Base-by-base conservation (phyloP, 2,329 filamentous ascomycete genomes). In the Blastomyces percursus region DNA sequence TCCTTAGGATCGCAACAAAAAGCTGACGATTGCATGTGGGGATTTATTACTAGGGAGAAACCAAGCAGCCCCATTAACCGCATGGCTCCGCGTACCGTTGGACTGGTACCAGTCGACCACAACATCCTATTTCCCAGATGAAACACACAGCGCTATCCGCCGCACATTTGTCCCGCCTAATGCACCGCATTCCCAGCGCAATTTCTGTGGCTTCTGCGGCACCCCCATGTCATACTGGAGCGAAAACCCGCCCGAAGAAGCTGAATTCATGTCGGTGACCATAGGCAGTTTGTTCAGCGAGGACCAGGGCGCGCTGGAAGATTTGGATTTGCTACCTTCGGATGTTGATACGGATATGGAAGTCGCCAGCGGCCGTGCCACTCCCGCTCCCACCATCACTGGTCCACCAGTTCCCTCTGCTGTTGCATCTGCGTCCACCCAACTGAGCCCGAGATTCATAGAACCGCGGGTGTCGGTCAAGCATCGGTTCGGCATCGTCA, bases 201-300 rank as follows among this genome's bases (percentile, higher is more conserved):
- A 91, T 67, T 96, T 96, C 75, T 96, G 92, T 76, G 92, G 92
- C 30, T 95, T 89, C 77, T 96, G 92, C 73, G 92, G 92, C 60
- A 96, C 91, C 0, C 88, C 89, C 14, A 78, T 96, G 61, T 88
- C 87, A 0, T 90, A 87, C 69, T 96, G 91, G 91, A 87, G 86
- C 56, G 91, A 96, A 73, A 76, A 84, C 30, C 88, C 89, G 0
- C 77, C 75, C 0, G 80, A 80, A 60, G 89, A 94, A 72, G 87
- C 87, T 14, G 85, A 91, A 8, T 93, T 84, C 71, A 91, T 96
- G 76, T 86, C 86, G 64, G 79, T 96, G 63, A 89, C 91, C 0
- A 78, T 96, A n/a, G 90, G 90, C 5, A 93, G 87, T 68, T 78
- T 96, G 61, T 72, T 84, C 46, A 81, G 82, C 6, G 84, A 89